Percentiles rank a stretch among this genome's conserved stretches.
Evolutionary conservation across 345 rosid species (phyloP).

Genomic region (Arabis alpina): DNA sequence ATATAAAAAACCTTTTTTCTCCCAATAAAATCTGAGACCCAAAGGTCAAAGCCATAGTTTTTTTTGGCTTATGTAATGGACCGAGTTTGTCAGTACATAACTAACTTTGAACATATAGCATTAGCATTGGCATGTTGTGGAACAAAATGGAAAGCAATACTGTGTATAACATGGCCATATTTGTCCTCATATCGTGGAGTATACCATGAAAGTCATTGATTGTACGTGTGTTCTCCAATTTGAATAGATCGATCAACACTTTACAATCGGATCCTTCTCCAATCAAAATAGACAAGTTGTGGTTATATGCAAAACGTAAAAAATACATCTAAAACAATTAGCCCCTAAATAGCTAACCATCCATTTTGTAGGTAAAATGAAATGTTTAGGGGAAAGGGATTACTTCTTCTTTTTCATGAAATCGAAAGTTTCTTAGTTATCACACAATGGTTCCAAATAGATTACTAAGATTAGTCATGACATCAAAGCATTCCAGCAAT

Average conservation of each 20-base stretch:
- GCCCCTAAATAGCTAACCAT: not conserved
- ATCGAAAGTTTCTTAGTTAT: not conserved
- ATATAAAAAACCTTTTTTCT: too few species aligned
- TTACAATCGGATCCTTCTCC: too few species aligned
- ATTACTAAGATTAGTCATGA: not conserved
- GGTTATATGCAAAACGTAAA: too few species aligned
- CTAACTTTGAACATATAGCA: too few species aligned
- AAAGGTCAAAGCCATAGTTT: too few species aligned
- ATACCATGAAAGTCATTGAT: constrained; percentile 1
- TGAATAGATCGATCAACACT: too few species aligned
- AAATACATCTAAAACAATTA: not conserved
- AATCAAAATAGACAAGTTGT: too few species aligned
- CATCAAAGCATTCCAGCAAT: not conserved
- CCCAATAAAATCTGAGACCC: too few species aligned
- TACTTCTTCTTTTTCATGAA: too few species aligned
- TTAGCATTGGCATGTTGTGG: not conserved
- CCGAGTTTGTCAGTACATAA: too few species aligned
- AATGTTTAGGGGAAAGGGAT: not conserved
- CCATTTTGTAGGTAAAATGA: not conserved
- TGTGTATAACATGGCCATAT: constrained; percentile 5
- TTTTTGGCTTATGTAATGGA: too few species aligned
- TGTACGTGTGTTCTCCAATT: not conserved
- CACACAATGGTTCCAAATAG: not conserved
- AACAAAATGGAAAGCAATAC: constrained; percentile 9
- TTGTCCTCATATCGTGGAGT: not conserved